phyloP scores from a whole-genome alignment of 2,329 filamentous ascomycete species.

The Claviceps sp. region DNA sequence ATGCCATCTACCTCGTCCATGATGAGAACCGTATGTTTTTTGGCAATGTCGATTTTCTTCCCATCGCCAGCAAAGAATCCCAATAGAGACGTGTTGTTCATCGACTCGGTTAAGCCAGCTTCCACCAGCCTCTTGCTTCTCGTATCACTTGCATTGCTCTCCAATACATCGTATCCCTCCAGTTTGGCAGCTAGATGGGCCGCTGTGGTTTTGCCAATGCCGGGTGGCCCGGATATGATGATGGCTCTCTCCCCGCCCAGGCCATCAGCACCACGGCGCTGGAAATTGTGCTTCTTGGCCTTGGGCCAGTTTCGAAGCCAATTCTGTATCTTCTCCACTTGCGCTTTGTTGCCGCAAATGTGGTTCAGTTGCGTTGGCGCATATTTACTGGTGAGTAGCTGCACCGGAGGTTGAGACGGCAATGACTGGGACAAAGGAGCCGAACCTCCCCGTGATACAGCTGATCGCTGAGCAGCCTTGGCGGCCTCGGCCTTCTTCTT shows the following conservation, averaged over 20 bases:
- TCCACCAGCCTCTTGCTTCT: slow-evolving; percentile 95
- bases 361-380: slow-evolving; percentile 73
- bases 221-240: slow-evolving; percentile 88
- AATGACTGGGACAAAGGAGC: slow-evolving; percentile 22
- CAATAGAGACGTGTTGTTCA: slow-evolving; percentile 84
- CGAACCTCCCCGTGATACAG: slow-evolving; percentile 15
- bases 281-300: slow-evolving; percentile 67
- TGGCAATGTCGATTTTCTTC: slow-evolving; percentile 63
- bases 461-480: slow-evolving; percentile 32
- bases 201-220: slow-evolving; percentile 94
- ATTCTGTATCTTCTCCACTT: slow-evolving; percentile 76
- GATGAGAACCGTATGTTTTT: slow-evolving; percentile 89
- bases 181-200: slow-evolving; percentile 88
- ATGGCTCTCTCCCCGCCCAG: slow-evolving; percentile 75
- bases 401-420: slow-evolving; percentile 35
- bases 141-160: slow-evolving; percentile 91
- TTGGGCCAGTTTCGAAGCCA: slow-evolving; percentile 80
- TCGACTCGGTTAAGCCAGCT: slow-evolving; percentile 70
- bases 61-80: slow-evolving; percentile 82
- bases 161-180: slow-evolving; percentile 84
- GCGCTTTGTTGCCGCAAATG: slow-evolving; percentile 87
- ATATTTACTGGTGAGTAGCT: slow-evolving; percentile 91
- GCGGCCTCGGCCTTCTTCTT: slow-evolving; percentile 38
- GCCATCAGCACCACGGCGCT: slow-evolving; percentile 71
- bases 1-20: slow-evolving; percentile 99